Evolutionary conservation across 306 rosid species (phyloP).

Genomic region (Vicia faba): DNA sequence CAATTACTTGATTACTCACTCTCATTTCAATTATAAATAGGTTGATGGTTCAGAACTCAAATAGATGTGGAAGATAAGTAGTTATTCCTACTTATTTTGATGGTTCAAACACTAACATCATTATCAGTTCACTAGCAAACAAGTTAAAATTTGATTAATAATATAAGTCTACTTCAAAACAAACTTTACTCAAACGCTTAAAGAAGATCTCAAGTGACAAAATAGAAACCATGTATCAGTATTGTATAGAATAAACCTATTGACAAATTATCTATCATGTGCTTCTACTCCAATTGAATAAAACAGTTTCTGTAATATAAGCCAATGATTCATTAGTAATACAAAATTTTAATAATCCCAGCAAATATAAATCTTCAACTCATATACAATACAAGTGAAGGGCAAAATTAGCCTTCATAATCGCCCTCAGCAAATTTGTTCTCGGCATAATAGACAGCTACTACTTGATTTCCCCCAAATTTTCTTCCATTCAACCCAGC

Average conservation of each 20-base stretch:
- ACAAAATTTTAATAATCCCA: constrained; percentile 31
- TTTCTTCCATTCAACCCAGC: constrained; percentile 84
- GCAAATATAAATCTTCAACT: constrained; percentile 25
- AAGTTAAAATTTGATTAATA: not conserved
- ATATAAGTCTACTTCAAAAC: not conserved
- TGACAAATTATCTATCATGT: constrained; percentile 30
- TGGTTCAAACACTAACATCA: not conserved
- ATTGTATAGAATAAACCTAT: constrained; percentile 24
- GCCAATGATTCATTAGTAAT: constrained; percentile 20
- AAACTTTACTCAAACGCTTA: not conserved
- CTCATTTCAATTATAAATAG: not conserved
- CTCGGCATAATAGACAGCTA: constrained; percentile 79
- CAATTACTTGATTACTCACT: too few species aligned
- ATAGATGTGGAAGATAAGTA: not conserved
- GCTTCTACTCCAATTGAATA: not conserved
- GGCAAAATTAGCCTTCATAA: constrained; percentile 62
- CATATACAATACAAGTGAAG: constrained; percentile 25
- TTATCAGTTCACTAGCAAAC: not conserved
- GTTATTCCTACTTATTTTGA: not conserved
- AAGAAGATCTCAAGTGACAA: not conserved
- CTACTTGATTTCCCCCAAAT: constrained; percentile 85
- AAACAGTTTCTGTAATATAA: constrained; percentile 25
- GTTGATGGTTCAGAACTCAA: not conserved
- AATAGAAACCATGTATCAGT: not conserved
- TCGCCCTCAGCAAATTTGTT: constrained; percentile 84